Conservation (phyloP, 257 asterid genomes). For the Capsicum chinense region DNA sequence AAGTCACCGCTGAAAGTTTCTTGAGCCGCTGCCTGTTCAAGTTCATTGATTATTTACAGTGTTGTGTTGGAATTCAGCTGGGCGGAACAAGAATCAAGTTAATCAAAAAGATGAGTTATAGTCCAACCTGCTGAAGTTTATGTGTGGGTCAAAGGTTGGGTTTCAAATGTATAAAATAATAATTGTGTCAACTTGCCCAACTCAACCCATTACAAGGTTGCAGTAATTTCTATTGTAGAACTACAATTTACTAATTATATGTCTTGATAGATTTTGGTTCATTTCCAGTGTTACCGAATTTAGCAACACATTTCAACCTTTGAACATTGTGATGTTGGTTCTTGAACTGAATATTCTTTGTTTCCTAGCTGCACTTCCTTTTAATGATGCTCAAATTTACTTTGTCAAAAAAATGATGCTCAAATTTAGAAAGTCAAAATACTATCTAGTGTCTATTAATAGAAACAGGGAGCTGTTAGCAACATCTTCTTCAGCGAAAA, state of each 20-base stretch:
- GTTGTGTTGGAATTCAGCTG: background rate
- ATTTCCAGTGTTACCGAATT: background rate
- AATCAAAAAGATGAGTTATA: background rate
- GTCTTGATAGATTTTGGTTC: background rate
- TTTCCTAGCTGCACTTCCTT: no score
- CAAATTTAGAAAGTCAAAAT: no score
- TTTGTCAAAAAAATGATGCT: no score
- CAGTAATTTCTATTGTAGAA: background rate
- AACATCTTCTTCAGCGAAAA: background rate
- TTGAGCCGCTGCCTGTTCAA: background rate
- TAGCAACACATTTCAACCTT: background rate
- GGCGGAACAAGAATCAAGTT: background rate
- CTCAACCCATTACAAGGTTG: background rate
- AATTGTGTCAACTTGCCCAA: background rate
- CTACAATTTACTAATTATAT: background rate
- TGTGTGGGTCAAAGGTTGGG: background rate
- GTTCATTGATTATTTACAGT: background rate
- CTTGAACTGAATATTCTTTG: background rate
- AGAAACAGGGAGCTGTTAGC: background rate
- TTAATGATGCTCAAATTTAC: no score
- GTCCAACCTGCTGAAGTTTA: background rate
- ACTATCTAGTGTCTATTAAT: no score
- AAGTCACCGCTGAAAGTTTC: background rate
- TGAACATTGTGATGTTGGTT: background rate
- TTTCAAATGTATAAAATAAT: background rate